These are phyloP conservation scores for Fusarium piperis DNA, from an alignment of 2,329 filamentous ascomycete genomes.

Conservation along the genomic window DNA sequence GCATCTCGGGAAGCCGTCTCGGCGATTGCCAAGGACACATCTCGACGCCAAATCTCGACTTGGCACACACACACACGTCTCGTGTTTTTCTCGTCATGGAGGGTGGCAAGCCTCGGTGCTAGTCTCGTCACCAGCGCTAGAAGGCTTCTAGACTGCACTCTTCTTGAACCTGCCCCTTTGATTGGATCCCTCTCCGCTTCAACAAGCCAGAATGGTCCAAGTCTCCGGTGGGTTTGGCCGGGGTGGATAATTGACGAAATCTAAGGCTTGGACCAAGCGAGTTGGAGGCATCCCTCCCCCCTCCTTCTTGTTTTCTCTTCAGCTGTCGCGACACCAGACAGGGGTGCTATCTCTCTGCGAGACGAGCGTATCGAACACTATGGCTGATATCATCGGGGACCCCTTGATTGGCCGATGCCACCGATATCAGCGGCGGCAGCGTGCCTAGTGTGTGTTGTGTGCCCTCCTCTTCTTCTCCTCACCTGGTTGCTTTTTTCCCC, in stretches of 20 bases:
- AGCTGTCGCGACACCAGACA: background rate
- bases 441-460: background rate
- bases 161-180: background rate
- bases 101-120: conserved; percentile 4
- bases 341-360: conserved; percentile 13
- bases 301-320: background rate
- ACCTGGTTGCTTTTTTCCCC: conserved; percentile 19
- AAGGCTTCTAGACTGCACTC: conserved; percentile 40
- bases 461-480: background rate
- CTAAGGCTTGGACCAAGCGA: conserved; percentile 7
- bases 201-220: background rate
- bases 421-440: conserved; percentile 20
- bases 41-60: conserved; percentile 6
- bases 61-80: conserved; percentile 11
- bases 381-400: conserved; percentile 25
- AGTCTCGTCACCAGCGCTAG: conserved; percentile 25
- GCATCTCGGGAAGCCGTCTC: conserved; percentile 31
- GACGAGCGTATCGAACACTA: background rate
- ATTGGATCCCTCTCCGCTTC: conserved; percentile 19
- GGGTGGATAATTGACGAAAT: conserved; percentile 9
- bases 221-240: conserved; percentile 3
- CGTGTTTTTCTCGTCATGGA: background rate
- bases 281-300: conserved; percentile 17
- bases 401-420: conserved; percentile 30
- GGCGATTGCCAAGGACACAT: conserved; percentile 33